Base-by-base conservation (phyloP, 1,284 basidiomycete species). In the Heliocybe sulcata region DNA sequence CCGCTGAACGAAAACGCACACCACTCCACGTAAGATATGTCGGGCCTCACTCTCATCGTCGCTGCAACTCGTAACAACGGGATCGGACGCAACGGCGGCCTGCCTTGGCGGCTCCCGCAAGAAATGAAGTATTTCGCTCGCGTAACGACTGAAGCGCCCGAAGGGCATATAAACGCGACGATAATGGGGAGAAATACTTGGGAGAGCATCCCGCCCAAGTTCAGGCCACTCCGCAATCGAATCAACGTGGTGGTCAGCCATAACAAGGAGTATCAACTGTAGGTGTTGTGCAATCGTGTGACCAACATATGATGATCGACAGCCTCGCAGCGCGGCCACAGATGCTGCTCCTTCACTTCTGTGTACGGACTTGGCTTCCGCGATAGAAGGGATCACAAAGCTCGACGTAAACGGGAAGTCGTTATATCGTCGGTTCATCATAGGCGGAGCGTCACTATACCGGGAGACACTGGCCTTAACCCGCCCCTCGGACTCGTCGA, bases 181-280 rank as follows among this genome's bases (percentile, higher is more conserved):
- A 75, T 99, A 56, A 99, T 99, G 97, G 97, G 97, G 4, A 79
- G 95, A 51, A 95, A 93, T 65, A 98, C 94, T 19, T 99, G 97
- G 97, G 92, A 97, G 69, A 93, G 92, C 67, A 99, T 99, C 57
- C 96, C 97, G n/a, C 62, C 67, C 6, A 91, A 85, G 68, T 93
- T 91, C 72, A 81, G 91, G 58, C 97, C 97, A 2, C 76, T 99
- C 25, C 76, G 80, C 45, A 81, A 80, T 29, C 77, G 97, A 38
- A 60, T 82, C 57, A 99, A 99, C 67, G 69, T 96, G 14, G 85
- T 99, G 33, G 75, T 98, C 33, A 93, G 85, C 61, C 76, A 82
- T 27, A 83, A 87, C 61, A 52, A 66, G 6, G 69, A 76, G 26
- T 87, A 86, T 61, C 71, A 84, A 52, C 65, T 92, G 87, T 94